These are phyloP conservation scores for Grosmannia serpens DNA, from an alignment of 2,329 filamentous ascomycete genomes.

Conservation along the genomic window DNA sequence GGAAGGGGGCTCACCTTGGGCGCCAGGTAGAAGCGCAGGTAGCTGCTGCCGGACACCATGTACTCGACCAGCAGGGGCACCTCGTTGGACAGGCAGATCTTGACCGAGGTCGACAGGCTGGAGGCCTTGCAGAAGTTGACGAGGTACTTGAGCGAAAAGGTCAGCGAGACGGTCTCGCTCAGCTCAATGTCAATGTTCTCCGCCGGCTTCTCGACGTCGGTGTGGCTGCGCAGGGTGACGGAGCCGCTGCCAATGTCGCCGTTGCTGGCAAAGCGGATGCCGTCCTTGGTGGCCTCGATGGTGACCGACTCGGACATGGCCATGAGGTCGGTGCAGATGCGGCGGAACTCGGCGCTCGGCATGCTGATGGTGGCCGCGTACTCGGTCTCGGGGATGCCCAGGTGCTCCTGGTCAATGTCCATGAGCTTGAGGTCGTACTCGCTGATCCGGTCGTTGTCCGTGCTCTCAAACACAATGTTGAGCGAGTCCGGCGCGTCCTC, in stretches of 20 bases:
- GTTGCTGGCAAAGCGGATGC: constrained; percentile 85
- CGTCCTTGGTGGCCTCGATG: constrained; percentile 94
- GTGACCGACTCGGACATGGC: constrained; percentile 91
- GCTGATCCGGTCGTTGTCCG: constrained; percentile 78
- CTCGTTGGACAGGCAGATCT: constrained; percentile 89
- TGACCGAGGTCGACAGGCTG: constrained; percentile 68
- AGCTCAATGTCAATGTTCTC: constrained; percentile 82
- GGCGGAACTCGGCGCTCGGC: constrained; percentile 82
- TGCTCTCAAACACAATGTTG: constrained; percentile 91
- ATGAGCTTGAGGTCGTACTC: constrained; percentile 99
- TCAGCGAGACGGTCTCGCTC: constrained; percentile 82
- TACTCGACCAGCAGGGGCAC: constrained; percentile 96
- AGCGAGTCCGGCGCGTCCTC: constrained; percentile 93
- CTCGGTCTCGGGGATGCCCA: constrained; percentile 98
- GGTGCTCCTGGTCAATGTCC: constrained; percentile 99
- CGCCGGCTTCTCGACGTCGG: constrained; percentile 78
- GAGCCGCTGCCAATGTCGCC: constrained; percentile 95
- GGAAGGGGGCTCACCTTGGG: constrained; percentile 63
- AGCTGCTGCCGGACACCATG: constrained; percentile 65
- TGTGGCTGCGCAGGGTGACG: constrained; percentile 81
- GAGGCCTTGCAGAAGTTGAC: constrained; percentile 99
- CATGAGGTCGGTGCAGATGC: constrained; percentile 86
- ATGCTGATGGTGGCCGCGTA: constrained; percentile 86
- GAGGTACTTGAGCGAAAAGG: constrained; percentile 98
- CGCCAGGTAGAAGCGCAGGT: constrained; percentile 92